phyloP scores from a whole-genome alignment of 768 basidiomycete genomes.

The Agrocybe pediades region DNA sequence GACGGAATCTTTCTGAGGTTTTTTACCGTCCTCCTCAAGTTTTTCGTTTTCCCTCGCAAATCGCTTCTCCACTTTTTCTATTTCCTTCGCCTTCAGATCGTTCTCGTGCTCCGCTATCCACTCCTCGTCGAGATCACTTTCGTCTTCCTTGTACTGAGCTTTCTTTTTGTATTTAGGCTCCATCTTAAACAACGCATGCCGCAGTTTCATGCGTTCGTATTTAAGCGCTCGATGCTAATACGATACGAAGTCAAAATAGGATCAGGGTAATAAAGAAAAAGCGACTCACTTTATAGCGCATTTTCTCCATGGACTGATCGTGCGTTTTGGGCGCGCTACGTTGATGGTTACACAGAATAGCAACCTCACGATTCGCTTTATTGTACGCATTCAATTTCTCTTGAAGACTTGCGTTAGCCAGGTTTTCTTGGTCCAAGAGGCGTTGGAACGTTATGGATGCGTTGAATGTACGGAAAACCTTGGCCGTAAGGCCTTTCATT shows the following conservation, averaged over 20 bases:
- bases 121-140: constrained; percentile 95
- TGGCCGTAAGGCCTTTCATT: constrained; percentile 98
- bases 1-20: constrained; percentile 56
- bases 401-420: constrained; percentile 72
- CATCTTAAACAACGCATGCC: constrained; percentile 79
- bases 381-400: constrained; percentile 98
- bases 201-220: constrained; percentile 97
- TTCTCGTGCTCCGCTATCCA: constrained; percentile 85
- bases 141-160: constrained; percentile 73
- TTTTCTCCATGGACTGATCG: constrained; percentile 91
- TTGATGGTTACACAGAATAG: constrained; percentile 99
- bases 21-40: constrained; percentile 68
- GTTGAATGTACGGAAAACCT: constrained; percentile 99
- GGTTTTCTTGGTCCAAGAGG: constrained; percentile 70
- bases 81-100: constrained; percentile 71
- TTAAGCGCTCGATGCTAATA: constrained; percentile 82
- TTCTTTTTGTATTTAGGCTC: constrained; percentile 85
- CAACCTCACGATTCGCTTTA: constrained; percentile 94
- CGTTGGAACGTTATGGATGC: constrained; percentile 96
- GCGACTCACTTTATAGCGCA: constrained; percentile 76
- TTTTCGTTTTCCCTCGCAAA: constrained; percentile 95
- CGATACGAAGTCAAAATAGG: constrained; percentile 7
- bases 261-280: neutral
- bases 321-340: constrained; percentile 91
- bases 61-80: constrained; percentile 92